Evolutionary conservation across 805 yeast species (phyloP), one percentile per base, ranked within the genome.

Genomic region (Candida pseudofarinosa): DNA sequence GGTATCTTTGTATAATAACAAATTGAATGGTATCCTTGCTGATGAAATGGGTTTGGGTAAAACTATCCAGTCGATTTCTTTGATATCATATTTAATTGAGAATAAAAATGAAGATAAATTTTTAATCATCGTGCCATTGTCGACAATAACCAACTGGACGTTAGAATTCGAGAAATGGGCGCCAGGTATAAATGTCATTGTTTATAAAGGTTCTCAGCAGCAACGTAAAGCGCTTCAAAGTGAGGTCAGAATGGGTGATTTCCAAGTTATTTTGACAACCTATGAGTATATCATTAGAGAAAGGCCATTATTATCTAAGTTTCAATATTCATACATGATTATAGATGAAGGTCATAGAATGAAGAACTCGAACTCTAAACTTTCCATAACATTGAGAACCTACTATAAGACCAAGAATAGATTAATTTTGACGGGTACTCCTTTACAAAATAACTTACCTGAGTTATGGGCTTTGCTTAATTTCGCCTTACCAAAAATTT

Each of bases 321-420:
- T 83, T 51, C 77, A 77, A 49, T 86, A 90, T 81, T 84, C 85
- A 34, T 91, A 87, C 60, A 86, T 86, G 91, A 85, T 86, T 50
- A 86, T 86, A 51, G 95, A 86, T 71, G 95, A 86, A 72, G 95
- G 95, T 62, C 95, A 86, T 63, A 74, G 95, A 66, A 83, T 86
- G 89, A 86, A 86, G 59, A 86, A 86, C 57, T 73, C 89, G 1
- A 77, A 78, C 44, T 84, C 91, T 2, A 86, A 85, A 56, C 67
- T 86, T 43, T 83, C 91, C 0, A 70, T 70, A 42, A 85, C 93
- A 0, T 77, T 86, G 51, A 79, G 83, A 30, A 79, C 76, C 42
- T 84, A 79, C 54, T 86, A 87, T 54, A 82, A 77, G 50, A 83
- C 93, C 1, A 82, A 83, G 58, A 80, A 86, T 58, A 73, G 95